Evolutionary conservation across 805 yeast species (phyloP).

Genomic region (Candida silvatica): DNA sequence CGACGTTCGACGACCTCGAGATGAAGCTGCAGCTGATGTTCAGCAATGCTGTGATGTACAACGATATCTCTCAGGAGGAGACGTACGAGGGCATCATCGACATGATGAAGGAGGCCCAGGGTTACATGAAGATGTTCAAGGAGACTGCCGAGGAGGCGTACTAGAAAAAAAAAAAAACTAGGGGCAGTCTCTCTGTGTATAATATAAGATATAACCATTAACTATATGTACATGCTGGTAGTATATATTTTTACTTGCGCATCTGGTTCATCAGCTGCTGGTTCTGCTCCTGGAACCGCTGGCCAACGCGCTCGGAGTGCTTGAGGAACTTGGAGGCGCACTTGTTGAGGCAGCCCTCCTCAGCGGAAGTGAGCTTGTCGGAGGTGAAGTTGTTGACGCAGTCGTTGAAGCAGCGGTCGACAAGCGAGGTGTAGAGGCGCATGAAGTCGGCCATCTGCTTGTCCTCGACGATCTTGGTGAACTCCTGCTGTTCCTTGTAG

Average conservation of each 20-base stretch:
- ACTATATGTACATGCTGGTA: background rate
- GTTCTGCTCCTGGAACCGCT: conserved; percentile 98
- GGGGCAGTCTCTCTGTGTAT: background rate
- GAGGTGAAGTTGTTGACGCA: conserved; percentile 99
- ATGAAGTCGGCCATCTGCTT: conserved; percentile 99
- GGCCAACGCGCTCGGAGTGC: conserved; percentile 97
- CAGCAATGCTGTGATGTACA: conserved; percentile 80
- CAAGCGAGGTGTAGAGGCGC: conserved; percentile 91
- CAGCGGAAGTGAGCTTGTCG: conserved; percentile 75
- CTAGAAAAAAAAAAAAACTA: background rate
- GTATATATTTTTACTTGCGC: conserved; percentile 21
- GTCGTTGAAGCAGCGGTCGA: conserved; percentile 94
- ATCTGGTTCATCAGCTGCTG: conserved; percentile 62
- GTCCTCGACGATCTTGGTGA: conserved; percentile 90
- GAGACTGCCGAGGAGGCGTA: conserved; percentile 24
- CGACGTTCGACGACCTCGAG: conserved; percentile 43
- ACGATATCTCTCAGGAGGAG: conserved; percentile 49
- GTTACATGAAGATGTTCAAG: conserved; percentile 46
- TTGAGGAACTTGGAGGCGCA: conserved; percentile 97
- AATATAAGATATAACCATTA: background rate
- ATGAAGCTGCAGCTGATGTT: conserved; percentile 68
- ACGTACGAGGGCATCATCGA: conserved; percentile 53
- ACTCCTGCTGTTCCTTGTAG: conserved; percentile 93
- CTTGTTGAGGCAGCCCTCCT: conserved; percentile 75
- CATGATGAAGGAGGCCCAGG: conserved; percentile 62